These are phyloP conservation scores for Candida krabiensis DNA, from an alignment of 805 yeast species.

Conservation along the genomic window DNA sequence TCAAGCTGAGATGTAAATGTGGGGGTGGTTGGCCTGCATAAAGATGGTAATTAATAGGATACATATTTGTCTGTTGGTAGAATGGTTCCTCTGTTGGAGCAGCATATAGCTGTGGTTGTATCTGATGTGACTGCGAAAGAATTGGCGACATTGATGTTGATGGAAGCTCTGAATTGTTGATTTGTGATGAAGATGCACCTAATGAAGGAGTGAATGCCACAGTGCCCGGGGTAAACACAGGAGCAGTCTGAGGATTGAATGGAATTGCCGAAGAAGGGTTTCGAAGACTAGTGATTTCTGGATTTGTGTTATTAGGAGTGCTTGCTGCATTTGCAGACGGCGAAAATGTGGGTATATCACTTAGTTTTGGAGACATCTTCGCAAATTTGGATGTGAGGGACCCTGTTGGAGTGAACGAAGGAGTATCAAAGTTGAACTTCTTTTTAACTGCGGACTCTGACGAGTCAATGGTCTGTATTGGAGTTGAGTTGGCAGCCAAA, in stretches of 20 bases:
- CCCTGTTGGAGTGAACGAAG: slow-evolving; percentile 51
- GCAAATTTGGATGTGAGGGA: slow-evolving; percentile 39
- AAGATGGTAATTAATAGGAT: slow-evolving; percentile 75
- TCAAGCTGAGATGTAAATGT: slow-evolving; percentile 56
- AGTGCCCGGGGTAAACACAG: slow-evolving; percentile 30
- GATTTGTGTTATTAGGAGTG: slow-evolving; percentile 4
- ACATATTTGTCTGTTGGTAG: slow-evolving; percentile 37
- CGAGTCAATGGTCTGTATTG: slow-evolving; percentile 9
- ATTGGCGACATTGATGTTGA: slow-evolving; percentile 10
- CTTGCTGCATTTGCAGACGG: slow-evolving; percentile 34
- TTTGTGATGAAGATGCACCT: slow-evolving; percentile 37
- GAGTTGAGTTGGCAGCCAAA: slow-evolving; percentile 4
- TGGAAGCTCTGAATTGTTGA: slow-evolving; percentile 37
- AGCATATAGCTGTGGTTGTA: slow-evolving; percentile 2
- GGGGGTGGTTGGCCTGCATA: slow-evolving; percentile 92
- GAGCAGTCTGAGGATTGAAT: slow-evolving; percentile 33
- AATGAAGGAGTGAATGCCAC: slow-evolving; percentile 10
- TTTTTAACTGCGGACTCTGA: slow-evolving; percentile 30
- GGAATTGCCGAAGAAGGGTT: slow-evolving; percentile 10
- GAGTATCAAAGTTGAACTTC: slow-evolving; percentile 54
- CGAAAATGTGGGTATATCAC: slow-evolving; percentile 48
- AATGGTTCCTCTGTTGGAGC: slow-evolving; percentile 25
- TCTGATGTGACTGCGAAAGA: slow-evolving; percentile 9
- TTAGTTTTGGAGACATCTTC: slow-evolving; percentile 47
- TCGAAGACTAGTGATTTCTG: slow-evolving; percentile 2